Evolutionary conservation across 805 yeast genomes (phyloP).

Genomic region (Maudiozyma barnettii): DNA sequence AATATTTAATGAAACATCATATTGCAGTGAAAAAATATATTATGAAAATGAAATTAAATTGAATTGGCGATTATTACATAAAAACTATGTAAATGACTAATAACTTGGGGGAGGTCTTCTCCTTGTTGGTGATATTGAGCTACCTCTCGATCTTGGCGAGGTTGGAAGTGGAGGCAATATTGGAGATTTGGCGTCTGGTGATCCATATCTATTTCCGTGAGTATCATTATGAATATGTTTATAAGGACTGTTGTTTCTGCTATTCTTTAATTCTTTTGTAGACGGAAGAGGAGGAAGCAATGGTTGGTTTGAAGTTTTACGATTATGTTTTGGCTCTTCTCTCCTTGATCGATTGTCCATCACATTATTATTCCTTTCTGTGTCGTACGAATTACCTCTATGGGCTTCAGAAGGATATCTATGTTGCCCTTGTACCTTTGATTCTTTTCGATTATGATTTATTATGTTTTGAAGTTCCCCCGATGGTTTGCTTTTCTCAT

Average conservation of each 20-base stretch:
- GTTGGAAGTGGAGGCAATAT: conserved; percentile 12
- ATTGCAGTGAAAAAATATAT: too few relatives aligned
- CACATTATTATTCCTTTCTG: too few relatives aligned
- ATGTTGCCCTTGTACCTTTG: not conserved
- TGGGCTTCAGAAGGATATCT: conserved; percentile 1
- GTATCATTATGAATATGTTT: not conserved
- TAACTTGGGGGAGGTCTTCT: conserved; percentile 17
- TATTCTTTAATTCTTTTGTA: not conserved
- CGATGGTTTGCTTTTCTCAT: conserved; percentile 8
- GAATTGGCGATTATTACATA: too few relatives aligned
- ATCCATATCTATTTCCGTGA: not conserved
- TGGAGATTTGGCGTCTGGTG: conserved; percentile 6
- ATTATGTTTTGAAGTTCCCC: not conserved
- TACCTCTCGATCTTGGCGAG: conserved; percentile 4
- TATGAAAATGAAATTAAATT: too few relatives aligned
- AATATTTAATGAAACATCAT: too few relatives aligned
- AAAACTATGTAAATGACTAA: not conserved
- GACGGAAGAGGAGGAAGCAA: conserved; percentile 22
- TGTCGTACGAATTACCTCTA: not conserved
- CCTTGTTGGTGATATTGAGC: conserved; percentile 12
- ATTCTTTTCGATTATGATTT: not conserved
- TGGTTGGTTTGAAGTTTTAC: conserved; percentile 11
- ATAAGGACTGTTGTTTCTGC: not conserved
- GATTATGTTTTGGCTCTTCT: conserved; percentile 1
- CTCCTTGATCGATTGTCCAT: too few relatives aligned